These are phyloP conservation scores for Neofusicoccum laricinum DNA, from an alignment of 2,329 filamentous ascomycete species.

Conservation along the genomic window DNA sequence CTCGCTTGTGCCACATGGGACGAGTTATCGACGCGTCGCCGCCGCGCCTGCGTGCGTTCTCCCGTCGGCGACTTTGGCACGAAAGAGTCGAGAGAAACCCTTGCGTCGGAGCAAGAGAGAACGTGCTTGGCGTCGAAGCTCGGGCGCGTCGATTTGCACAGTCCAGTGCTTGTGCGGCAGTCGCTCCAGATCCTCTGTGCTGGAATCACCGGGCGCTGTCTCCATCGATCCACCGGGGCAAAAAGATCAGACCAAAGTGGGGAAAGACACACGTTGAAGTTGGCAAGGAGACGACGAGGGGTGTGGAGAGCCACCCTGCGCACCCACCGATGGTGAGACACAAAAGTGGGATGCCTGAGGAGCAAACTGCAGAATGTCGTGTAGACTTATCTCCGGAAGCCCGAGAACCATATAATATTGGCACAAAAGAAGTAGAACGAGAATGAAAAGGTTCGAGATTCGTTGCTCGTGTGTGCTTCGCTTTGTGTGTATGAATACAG, in stretches of 20 bases:
- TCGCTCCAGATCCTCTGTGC: too few relatives aligned
- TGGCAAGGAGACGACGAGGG: background rate
- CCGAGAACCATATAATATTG: background rate
- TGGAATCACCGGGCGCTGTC: too few relatives aligned
- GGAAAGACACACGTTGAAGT: background rate
- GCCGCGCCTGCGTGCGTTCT: too few relatives aligned
- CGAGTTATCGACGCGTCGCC: too few relatives aligned
- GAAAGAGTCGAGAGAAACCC: too few relatives aligned
- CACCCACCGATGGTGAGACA: background rate
- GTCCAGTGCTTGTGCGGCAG: too few relatives aligned
- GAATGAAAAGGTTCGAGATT: background rate
- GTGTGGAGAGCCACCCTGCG: background rate
- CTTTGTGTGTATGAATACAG: conserved; percentile 11
- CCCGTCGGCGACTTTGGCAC: too few relatives aligned
- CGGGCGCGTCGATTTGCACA: too few relatives aligned
- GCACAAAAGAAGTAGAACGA: background rate
- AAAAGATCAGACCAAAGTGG: background rate
- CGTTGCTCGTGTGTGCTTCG: background rate
- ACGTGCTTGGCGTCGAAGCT: too few relatives aligned
- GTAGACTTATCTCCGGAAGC: background rate
- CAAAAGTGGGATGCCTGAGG: background rate
- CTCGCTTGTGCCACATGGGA: background rate
- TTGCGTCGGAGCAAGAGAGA: too few relatives aligned
- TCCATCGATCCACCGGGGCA: too few relatives aligned
- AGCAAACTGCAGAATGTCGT: background rate